phyloP scores from a whole-genome alignment of 176 grass and related monocot species.

The Themeda triandra region DNA sequence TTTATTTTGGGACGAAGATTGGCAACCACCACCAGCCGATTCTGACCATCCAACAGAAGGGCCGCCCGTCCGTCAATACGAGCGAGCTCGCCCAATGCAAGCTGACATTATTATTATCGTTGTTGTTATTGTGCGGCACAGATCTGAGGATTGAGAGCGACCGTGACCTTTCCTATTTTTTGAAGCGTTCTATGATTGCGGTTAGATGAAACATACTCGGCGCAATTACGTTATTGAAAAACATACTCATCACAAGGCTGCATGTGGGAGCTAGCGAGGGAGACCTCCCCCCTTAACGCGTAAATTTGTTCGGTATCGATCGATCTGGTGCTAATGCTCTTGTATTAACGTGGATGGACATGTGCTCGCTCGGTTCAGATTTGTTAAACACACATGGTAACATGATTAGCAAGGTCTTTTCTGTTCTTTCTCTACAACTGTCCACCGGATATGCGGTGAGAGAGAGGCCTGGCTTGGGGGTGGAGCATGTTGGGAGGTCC shows the following conservation, averaged over 20 bases:
- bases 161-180: slow-evolving; percentile 31
- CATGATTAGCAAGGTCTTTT: not conserved
- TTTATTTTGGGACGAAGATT: slow-evolving; percentile 22
- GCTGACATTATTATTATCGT: not conserved
- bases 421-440: not conserved
- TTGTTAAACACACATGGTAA: not conserved
- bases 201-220: slow-evolving; percentile 34
- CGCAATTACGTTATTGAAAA: slow-evolving; percentile 21
- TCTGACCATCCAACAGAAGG: slow-evolving; percentile 31
- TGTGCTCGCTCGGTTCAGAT: slow-evolving; percentile 15
- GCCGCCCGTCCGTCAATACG: slow-evolving; percentile 29
- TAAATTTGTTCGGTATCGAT: not conserved
- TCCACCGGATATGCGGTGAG: slow-evolving; percentile 6
- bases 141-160: slow-evolving; percentile 13
- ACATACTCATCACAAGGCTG: slow-evolving; percentile 28
- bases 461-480: not conserved
- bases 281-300: not conserved
- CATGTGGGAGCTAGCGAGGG: slow-evolving; percentile 16
- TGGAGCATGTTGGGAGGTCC: slow-evolving; percentile 14
- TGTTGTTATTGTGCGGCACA: slow-evolving; percentile 2
- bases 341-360: not conserved
- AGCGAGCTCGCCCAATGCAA: slow-evolving; percentile 24
- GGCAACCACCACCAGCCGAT: slow-evolving; percentile 18
- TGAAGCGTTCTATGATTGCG: slow-evolving; percentile 51
- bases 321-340: not conserved